Conservation (phyloP, 2,329 filamentous ascomycete species). For the Ceratocystis ficicola region DNA sequence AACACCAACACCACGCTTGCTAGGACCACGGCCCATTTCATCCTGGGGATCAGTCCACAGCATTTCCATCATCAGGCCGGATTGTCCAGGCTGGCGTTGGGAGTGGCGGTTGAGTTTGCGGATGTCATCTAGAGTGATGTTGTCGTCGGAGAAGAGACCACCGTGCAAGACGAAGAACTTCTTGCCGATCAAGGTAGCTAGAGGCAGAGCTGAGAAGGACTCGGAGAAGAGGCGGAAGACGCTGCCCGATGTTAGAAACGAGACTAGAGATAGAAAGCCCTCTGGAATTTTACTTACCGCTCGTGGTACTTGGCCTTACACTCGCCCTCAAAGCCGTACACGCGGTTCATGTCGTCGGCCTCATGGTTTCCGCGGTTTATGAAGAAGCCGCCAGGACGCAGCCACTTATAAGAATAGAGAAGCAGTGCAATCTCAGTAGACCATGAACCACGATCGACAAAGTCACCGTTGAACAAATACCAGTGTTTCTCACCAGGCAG, state of each 20-base stretch:
- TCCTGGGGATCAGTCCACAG: slow-evolving; percentile 96
- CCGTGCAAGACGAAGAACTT: slow-evolving; percentile 91
- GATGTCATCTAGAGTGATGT: slow-evolving; percentile 81
- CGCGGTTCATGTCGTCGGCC: slow-evolving; percentile 98
- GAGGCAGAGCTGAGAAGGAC: slow-evolving; percentile 84
- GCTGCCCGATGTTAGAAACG: slow-evolving; percentile 30
- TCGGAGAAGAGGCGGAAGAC: slow-evolving; percentile 97
- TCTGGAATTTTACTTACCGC: slow-evolving; percentile 32
- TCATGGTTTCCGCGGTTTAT: slow-evolving; percentile 97
- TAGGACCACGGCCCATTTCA: slow-evolving; percentile 73
- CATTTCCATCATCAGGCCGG: slow-evolving; percentile 99
- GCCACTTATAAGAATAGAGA: slow-evolving; percentile 93
- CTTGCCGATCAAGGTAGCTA: slow-evolving; percentile 81
- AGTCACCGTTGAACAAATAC: slow-evolving; percentile 98
- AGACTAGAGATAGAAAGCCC: neutral
- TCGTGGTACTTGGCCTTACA: slow-evolving; percentile 98
- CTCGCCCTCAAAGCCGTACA: slow-evolving; percentile 96
- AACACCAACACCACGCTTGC: slow-evolving; percentile 90
- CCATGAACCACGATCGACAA: slow-evolving; percentile 95
- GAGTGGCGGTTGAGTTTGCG: slow-evolving; percentile 81
- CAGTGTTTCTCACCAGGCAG: slow-evolving; percentile 72
- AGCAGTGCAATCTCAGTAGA: slow-evolving; percentile 92
- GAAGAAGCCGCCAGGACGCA: slow-evolving; percentile 79
- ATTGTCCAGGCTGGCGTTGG: slow-evolving; percentile 84
- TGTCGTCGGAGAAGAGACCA: slow-evolving; percentile 92